Evolutionary conservation across 345 rosid species (phyloP).

Genomic region (Draba incana): DNA sequence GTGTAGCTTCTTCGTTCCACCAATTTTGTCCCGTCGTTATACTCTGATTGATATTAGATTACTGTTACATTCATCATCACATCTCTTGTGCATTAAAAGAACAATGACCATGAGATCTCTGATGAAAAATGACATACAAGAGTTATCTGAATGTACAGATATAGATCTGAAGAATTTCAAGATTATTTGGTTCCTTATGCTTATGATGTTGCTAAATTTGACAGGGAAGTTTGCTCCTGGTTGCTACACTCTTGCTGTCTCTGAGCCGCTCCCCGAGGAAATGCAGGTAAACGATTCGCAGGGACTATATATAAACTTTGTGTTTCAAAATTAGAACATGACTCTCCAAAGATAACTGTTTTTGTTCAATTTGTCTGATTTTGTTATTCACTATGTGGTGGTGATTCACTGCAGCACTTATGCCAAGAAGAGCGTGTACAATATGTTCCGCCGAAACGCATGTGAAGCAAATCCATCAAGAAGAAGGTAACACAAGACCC

Average conservation of each 20-base stretch:
- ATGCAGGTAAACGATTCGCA: conserved; percentile 54
- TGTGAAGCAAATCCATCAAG: conserved; percentile 39
- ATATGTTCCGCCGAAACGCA: conserved; percentile 72
- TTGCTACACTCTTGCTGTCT: conserved; percentile 84
- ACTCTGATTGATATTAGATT: conserved; percentile 3
- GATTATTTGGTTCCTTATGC: background rate
- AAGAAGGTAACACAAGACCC: conserved; percentile 5
- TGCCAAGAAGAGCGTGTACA: conserved; percentile 85
- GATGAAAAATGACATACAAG: conserved; percentile 2
- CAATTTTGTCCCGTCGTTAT: background rate
- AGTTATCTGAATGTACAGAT: conserved; percentile 8
- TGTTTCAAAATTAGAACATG: conserved; percentile 1
- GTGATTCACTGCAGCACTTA: conserved; percentile 53
- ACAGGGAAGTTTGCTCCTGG: conserved; percentile 88
- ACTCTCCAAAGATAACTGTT: background rate
- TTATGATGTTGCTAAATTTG: conserved; percentile 12
- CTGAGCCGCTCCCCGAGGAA: conserved; percentile 81
- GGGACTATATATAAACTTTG: background rate
- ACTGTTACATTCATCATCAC: background rate
- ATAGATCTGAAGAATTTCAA: background rate
- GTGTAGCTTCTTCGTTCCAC: conserved; percentile 11
- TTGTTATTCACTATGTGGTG: background rate
- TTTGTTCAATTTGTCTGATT: background rate
- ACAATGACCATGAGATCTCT: background rate
- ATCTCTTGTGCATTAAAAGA: background rate